A percentile compares a stretch with the other conserved stretches of the same genome.
Conservation (phyloP, 139 green algal species). For the Haematococcus lacustris region DNA sequence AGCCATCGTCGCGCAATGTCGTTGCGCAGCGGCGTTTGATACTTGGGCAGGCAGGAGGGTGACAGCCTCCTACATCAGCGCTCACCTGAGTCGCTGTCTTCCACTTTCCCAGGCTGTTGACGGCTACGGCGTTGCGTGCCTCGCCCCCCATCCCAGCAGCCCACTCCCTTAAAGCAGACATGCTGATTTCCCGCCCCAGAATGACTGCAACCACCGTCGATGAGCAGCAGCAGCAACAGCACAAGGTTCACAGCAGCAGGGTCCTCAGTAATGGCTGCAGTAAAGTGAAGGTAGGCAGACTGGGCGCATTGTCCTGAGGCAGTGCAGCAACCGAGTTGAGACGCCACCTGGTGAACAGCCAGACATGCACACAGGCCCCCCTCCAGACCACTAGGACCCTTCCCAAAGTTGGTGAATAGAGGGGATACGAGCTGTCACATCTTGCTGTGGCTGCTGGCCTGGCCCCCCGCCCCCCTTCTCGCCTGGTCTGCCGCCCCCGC, state of each 20-base stretch:
- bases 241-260: not conserved
- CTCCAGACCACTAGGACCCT: not conserved
- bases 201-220: conserved; percentile 47
- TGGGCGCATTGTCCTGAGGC: not conserved
- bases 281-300: not conserved
- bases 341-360: not conserved
- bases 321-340: not conserved
- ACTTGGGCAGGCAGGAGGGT: too few relatives aligned
- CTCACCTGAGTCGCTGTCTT: conserved; percentile 76
- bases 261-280: not conserved
- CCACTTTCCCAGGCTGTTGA: conserved; percentile 79
- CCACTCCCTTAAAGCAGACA: conserved; percentile 90
- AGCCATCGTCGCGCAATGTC: not conserved
- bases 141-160: conserved; percentile 64
- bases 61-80: too few relatives aligned
- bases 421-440: too few relatives aligned
- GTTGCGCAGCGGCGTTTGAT: not conserved
- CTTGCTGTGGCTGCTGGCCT: too few relatives aligned
- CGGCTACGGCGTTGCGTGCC: conserved; percentile 69
- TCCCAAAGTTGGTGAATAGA: too few relatives aligned
- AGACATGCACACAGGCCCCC: too few relatives aligned
- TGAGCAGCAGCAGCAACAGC: not conserved
- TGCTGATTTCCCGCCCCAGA: conserved; percentile 87
- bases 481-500: too few relatives aligned
- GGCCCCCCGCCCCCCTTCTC: too few relatives aligned